Base-by-base conservation (phyloP, 345 rosid species). In the Bretschneidera sinensis region DNA sequence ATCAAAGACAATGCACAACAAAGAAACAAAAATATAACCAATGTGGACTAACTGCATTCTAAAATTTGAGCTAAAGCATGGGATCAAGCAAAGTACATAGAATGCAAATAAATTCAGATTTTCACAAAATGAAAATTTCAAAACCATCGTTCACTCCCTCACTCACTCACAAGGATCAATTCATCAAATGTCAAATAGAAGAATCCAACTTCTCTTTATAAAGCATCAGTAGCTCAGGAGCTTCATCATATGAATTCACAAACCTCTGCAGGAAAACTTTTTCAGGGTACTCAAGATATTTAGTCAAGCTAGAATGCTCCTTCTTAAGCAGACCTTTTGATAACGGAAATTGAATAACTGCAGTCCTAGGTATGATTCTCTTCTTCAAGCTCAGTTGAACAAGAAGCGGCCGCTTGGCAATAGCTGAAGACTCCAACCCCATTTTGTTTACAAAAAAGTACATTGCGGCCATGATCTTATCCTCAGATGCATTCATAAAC, bases 351-450 rank as follows among this genome's bases (percentile, higher is more conserved):
- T 51, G 60, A 39, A 60, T 24, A 21, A 73, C 72, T n/a, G 60
- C n/a, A 17, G 24, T 54, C 66, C 87, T 53, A 0, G 84, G 84
- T 39, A 68, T 10, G 39, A 77, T 43, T 31, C 72, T 61, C 61
- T 72, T 77, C 55, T 72, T 63, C 51, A 79, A 31, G 54, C 69
- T 68, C 28, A 23, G 2, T 5, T 1, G 0, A 43, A 39, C 0
- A 39, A 68, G 3, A 21, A 2, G 13, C 9, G 63, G 62, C 0
- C 17, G n/a, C 45, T 55, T 28, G 8, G 48, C 23, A 10, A 67
- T 50, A 0, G 7, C 0, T 0, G 48, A 54, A 59, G 69, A 11
- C 10, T 54, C 20, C 19, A 22, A 25, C 0, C 67, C 72, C 72
- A 73, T 63, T 59, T 48, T 47, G 48, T 62, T 67, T 34, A 63